These are phyloP conservation scores for Krasilnikovozyma curviuscula DNA, from an alignment of 768 basidiomycete genomes.

Conservation along the genomic window DNA sequence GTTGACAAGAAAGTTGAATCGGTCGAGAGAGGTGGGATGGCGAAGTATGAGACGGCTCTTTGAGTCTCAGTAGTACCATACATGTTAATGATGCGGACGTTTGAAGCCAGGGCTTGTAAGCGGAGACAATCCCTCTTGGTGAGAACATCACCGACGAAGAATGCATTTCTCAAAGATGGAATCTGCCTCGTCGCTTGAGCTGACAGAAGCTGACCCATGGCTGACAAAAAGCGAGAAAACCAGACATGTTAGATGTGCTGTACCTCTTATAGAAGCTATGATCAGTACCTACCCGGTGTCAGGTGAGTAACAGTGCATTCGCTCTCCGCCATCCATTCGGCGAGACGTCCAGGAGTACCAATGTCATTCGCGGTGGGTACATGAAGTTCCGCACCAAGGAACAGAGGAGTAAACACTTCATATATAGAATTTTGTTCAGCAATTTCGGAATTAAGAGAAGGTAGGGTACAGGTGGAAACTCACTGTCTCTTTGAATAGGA, in stretches of 20 bases:
- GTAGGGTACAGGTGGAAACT: conserved; percentile 25
- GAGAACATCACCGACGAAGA: conserved; percentile 97
- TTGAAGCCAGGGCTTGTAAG: conserved; percentile 73
- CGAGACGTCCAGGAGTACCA: conserved; percentile 83
- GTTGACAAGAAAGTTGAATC: conserved; percentile 80
- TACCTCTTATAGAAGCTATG: neutral
- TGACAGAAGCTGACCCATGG: conserved; percentile 96
- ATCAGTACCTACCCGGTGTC: conserved; percentile 39
- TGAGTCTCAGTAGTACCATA: conserved; percentile 99
- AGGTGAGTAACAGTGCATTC: conserved; percentile 89
- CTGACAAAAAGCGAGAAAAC: conserved; percentile 21
- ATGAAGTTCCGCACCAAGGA: conserved; percentile 86
- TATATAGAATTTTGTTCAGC: neutral
- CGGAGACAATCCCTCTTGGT: conserved; percentile 95
- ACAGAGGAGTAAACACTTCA: conserved; percentile 90
- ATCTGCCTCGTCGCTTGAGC: conserved; percentile 67
- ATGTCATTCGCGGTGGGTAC: conserved; percentile 95
- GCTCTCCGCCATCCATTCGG: conserved; percentile 93
- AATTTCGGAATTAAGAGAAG: neutral
- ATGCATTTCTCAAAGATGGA: conserved; percentile 67
- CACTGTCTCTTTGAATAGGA: conserved; percentile 95
- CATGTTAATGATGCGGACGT: conserved; percentile 96
- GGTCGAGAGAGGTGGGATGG: conserved; percentile 60
- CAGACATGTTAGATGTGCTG: neutral
- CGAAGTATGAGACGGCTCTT: conserved; percentile 92